Percentiles rank a stretch among this genome's conserved stretches.
Conservation (phyloP, 352 stramenopile genomes). For the Globisporangium solare region DNA sequence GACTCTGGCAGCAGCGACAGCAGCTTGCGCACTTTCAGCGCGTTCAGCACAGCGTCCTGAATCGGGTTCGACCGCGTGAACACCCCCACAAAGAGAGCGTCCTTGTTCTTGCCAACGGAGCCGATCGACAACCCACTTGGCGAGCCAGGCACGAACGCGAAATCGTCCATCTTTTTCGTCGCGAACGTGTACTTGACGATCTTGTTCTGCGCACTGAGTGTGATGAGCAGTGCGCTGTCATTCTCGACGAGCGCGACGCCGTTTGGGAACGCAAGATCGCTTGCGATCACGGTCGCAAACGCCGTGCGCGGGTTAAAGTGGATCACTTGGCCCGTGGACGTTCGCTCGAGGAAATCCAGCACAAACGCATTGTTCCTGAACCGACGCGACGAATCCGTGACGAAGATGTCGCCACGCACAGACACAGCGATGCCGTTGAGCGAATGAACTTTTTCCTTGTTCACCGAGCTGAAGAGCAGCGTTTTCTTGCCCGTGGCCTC, state of each 20-base stretch:
- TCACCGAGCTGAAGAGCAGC: slow-evolving; percentile 45
- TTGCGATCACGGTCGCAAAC: slow-evolving; percentile 22
- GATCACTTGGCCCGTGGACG: slow-evolving; percentile 41
- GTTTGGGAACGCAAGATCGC: slow-evolving; percentile 40
- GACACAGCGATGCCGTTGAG: slow-evolving; percentile 44
- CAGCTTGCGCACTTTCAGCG: slow-evolving; percentile 51
- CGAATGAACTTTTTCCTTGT: slow-evolving; percentile 33
- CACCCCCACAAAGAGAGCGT: slow-evolving; percentile 42
- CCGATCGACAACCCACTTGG: slow-evolving; percentile 50
- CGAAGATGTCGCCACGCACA: slow-evolving; percentile 40
- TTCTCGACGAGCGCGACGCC: slow-evolving; percentile 39
- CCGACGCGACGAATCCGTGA: slow-evolving; percentile 48
- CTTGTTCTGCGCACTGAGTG: slow-evolving; percentile 52
- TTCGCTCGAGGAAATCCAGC: slow-evolving; percentile 44
- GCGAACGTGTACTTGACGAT: slow-evolving; percentile 43
- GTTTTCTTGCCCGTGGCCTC: slow-evolving; percentile 47
- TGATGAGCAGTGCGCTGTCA: slow-evolving; percentile 32
- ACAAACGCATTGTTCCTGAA: slow-evolving; percentile 41
- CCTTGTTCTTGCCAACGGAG: slow-evolving; percentile 22
- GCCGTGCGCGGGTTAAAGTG: slow-evolving; percentile 34
- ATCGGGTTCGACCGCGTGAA: slow-evolving; percentile 19
- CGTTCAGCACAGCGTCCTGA: slow-evolving; percentile 14
- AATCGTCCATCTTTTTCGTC: slow-evolving; percentile 42
- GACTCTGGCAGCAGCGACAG: slow-evolving; percentile 38
- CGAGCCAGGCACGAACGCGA: slow-evolving; percentile 50